Evolutionary conservation across 331 rosid genomes (phyloP).

Genomic region (Malus hybrid): DNA sequence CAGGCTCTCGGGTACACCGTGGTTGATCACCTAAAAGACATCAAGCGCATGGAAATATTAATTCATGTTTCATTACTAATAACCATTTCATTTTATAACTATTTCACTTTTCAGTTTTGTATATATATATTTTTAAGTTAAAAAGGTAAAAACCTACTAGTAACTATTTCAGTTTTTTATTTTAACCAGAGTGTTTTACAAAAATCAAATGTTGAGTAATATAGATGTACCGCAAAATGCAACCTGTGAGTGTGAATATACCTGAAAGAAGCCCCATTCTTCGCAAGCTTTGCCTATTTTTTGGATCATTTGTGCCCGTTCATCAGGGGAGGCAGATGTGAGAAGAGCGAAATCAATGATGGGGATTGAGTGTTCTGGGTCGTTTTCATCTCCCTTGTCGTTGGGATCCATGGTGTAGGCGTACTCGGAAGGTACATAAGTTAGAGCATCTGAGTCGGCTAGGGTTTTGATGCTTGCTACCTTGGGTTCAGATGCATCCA

Average conservation of each 20-base stretch:
- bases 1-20: slow-evolving; percentile 16
- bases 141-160: too few relatives aligned
- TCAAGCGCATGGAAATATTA: neutral
- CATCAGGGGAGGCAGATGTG: slow-evolving; percentile 4
- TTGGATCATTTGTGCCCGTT: slow-evolving; percentile 7
- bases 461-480: neutral
- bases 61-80: too few relatives aligned
- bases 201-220: neutral
- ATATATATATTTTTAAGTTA: too few relatives aligned
- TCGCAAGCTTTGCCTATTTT: slow-evolving; percentile 12
- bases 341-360: slow-evolving; percentile 19
- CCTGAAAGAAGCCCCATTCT: slow-evolving; percentile 18
- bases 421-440: neutral
- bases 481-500: neutral
- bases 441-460: neutral
- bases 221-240: neutral
- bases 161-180: too few relatives aligned
- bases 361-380: slow-evolving; percentile 1
- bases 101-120: too few relatives aligned
- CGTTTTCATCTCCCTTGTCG: neutral
- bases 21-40: slow-evolving; percentile 23
- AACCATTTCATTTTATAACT: too few relatives aligned
- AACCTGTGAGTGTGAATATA: neutral
- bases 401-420: neutral
- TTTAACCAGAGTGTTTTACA: too few relatives aligned